Base-by-base conservation (phyloP, 2,329 filamentous ascomycete genomes). In the Nothophaeocryptopus gaeumannii region DNA sequence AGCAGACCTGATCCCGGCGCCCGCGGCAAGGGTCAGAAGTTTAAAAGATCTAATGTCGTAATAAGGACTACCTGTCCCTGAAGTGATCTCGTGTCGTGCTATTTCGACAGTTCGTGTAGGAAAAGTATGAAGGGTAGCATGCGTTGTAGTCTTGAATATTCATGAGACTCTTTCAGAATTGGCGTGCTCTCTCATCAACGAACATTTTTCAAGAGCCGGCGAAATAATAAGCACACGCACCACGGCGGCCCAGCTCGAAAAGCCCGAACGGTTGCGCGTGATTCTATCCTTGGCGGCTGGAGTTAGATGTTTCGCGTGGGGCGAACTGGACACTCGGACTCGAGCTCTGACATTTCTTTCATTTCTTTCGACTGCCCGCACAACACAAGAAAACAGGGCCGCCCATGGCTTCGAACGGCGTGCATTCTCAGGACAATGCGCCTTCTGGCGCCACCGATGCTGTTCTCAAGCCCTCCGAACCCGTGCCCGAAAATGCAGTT, bases 401-500 rank as follows among this genome's bases (percentile, higher is more conserved):
- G 55, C 33, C 31, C 43, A 63, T 63, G 59, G 46, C 52, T 30
- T 50, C 57, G 37, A 50, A 46, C 41, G 48, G 39, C 40, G 36
- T 26, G 44, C 32, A 33, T 20, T 30, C 49, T 30, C 71, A 75
- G 61, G 67, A 67, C 45, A 56, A 58, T 30, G 73, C 72, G 40
- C 76, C 76, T 11, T 58, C 68, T 7, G 69, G 65, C 58, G 75
- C 74, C 56, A 88, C 84, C 40, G 83, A 87, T 68, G 92, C 92
- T 29, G 92, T 97, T 39, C 78, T 97, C 44, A 86, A 92, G 60
- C 79, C 85, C 42, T 96, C 92, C 1, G 85, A 87, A 50, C 86
- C 88, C 47, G 84, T 96, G 67, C 88, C 92, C 12, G 79, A 84
- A 47, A 85, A 80, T 39, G 82, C 88, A n/a, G 83, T 85, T 59